These are phyloP conservation scores for Xerocomus potaroensis DNA, from an alignment of 768 basidiomycete genomes.

Conservation along the genomic window DNA sequence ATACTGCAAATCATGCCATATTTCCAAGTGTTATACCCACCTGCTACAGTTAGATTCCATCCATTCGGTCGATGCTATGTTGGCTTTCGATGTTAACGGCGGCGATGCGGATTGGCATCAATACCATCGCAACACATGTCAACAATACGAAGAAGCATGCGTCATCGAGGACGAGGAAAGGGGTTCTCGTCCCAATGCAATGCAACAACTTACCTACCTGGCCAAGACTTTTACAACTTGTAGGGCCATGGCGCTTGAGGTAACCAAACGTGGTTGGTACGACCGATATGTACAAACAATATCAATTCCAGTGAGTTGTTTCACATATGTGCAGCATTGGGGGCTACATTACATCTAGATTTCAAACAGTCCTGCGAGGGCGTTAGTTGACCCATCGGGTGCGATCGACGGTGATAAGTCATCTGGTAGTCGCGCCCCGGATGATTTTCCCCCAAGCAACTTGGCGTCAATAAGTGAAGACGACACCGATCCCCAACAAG, in stretches of 20 bases:
- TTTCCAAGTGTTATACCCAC: constrained; percentile 35
- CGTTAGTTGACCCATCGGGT: constrained; percentile 10
- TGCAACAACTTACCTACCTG: constrained; percentile 38
- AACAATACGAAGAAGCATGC: constrained; percentile 12
- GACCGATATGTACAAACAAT: constrained; percentile 35
- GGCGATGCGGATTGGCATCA: constrained; percentile 33
- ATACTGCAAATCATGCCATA: constrained; percentile 37
- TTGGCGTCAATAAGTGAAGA: neutral
- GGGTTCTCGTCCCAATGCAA: constrained; percentile 33
- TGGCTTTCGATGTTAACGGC: constrained; percentile 14
- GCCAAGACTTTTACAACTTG: constrained; percentile 48
- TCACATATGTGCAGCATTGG: neutral
- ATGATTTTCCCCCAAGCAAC: constrained; percentile 1
- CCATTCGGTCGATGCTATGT: constrained; percentile 37
- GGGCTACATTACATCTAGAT: constrained; percentile 15
- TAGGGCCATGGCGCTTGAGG: constrained; percentile 39
- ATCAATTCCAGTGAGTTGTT: constrained; percentile 23
- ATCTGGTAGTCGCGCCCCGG: neutral
- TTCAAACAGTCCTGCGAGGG: constrained; percentile 10
- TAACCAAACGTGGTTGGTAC: constrained; percentile 58
- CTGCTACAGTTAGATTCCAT: constrained; percentile 30
- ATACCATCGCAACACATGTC: constrained; percentile 22
- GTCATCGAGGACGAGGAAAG: constrained; percentile 32
- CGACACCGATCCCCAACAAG: neutral
- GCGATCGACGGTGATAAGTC: constrained; percentile 3